These are phyloP conservation scores for Sphenostylis stenocarpa DNA, from an alignment of 306 rosid genomes.

Conservation along the genomic window DNA sequence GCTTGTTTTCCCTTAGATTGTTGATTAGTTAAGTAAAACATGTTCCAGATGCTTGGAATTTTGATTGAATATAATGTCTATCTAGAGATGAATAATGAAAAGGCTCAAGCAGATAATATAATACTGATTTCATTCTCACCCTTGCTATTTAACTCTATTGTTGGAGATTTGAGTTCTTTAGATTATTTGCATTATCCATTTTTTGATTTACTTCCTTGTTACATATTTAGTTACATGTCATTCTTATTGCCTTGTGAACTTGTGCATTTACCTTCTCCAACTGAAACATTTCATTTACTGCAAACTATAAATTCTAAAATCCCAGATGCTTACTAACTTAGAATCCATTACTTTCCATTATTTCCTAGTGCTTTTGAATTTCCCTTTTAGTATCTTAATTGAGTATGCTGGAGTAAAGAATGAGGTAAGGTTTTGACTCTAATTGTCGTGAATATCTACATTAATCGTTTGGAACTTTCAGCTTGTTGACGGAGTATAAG, in stretches of 20 bases:
- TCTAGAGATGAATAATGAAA: conserved; percentile 29
- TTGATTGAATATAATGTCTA: conserved; percentile 29
- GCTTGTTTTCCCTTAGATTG: conserved; percentile 9
- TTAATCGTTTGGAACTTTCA: too few species aligned
- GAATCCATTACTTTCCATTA: not conserved
- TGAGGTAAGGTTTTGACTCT: not conserved
- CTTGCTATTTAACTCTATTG: not conserved
- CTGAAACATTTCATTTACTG: not conserved
- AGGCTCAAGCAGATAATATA: conserved; percentile 1
- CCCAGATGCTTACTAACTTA: not conserved
- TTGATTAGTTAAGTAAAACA: conserved; percentile 21
- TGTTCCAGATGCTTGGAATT: conserved; percentile 35
- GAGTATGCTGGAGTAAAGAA: not conserved
- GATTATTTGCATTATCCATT: not conserved
- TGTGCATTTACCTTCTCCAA: not conserved
- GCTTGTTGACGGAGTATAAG: too few species aligned
- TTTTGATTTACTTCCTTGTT: not conserved
- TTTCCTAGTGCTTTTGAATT: not conserved
- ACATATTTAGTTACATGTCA: not conserved
- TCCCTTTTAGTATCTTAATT: not conserved
- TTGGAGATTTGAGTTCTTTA: not conserved
- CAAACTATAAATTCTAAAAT: not conserved
- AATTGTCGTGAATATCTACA: not conserved
- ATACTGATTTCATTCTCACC: not conserved
- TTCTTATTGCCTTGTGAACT: not conserved